phyloP scores from a whole-genome alignment of 371 early-diverging fungal species.

The Mucor sp. region DNA sequence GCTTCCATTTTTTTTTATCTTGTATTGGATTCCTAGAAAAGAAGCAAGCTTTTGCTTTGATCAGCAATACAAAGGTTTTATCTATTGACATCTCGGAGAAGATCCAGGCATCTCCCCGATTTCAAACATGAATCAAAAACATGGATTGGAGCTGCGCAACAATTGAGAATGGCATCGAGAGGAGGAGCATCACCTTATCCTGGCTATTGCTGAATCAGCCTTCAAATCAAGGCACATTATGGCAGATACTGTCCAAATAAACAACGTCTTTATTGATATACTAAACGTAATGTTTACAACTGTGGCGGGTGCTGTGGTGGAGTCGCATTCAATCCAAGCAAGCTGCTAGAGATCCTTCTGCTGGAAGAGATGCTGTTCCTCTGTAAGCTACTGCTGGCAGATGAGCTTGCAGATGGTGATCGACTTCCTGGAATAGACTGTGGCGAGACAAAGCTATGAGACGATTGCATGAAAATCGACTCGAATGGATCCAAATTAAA shows the following conservation, averaged over 20 bases:
- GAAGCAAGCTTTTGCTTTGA: background rate
- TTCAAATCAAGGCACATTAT: no score
- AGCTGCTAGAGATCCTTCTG: constrained; percentile 34
- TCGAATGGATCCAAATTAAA: constrained; percentile 29
- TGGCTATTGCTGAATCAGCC: no score
- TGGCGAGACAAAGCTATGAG: constrained; percentile 14
- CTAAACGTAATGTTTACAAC: background rate
- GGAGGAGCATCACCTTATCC: no score
- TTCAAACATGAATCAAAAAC: background rate
- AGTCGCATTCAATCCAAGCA: constrained; percentile 40
- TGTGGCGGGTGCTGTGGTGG: constrained; percentile 33
- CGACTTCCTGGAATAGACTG: constrained; percentile 12
- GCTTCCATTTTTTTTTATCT: background rate
- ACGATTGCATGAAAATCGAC: background rate
- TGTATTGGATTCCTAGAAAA: background rate
- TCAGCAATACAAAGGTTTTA: background rate
- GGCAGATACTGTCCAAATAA: background rate
- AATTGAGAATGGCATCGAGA: background rate
- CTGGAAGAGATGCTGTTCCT: constrained; percentile 20
- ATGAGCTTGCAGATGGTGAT: constrained; percentile 9
- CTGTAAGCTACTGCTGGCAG: constrained; percentile 10
- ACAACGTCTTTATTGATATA: background rate
- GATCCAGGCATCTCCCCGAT: background rate
- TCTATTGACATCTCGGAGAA: background rate
- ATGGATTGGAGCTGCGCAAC: background rate